Evolutionary conservation across 2,329 filamentous ascomycete genomes (phyloP).

Genomic region (Pleomassaria siparia): DNA sequence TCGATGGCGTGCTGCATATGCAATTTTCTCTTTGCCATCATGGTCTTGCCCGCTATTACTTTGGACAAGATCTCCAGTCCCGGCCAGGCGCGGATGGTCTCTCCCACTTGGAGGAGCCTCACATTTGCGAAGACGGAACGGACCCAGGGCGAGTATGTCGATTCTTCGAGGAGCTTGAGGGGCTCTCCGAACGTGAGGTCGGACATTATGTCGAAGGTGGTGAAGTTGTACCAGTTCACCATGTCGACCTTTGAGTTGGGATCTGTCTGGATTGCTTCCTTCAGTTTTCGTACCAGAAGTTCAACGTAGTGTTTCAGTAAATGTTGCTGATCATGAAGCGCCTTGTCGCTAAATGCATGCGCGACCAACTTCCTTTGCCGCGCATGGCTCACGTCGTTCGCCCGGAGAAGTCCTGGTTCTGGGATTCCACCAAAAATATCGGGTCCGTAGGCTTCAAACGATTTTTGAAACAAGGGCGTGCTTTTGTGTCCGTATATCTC

Average conservation of each 20-base stretch:
- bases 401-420: conserved; percentile 23
- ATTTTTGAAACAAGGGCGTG: conserved; percentile 33
- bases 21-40: conserved; percentile 10
- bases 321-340: conserved; percentile 37
- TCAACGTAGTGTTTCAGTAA: conserved; percentile 41
- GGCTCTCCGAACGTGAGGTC: conserved; percentile 36
- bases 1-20: conserved; percentile 16
- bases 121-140: conserved; percentile 17
- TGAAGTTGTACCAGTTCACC: conserved; percentile 28
- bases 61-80: conserved; percentile 10
- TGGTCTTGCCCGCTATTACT: conserved; percentile 5
- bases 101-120: conserved; percentile 7
- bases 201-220: conserved; percentile 29
- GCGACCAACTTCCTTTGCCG: conserved; percentile 38
- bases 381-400: conserved; percentile 37
- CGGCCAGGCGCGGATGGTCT: conserved; percentile 13
- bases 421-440: conserved; percentile 28
- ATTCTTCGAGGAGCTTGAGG: conserved; percentile 18
- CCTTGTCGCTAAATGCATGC: conserved; percentile 43
- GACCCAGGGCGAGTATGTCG: conserved; percentile 33
- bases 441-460: conserved; percentile 34
- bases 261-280: conserved; percentile 19
- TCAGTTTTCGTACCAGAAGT: conserved; percentile 39
- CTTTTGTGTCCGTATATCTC: conserved; percentile 44
- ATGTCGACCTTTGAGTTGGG: conserved; percentile 17